phyloP scores from a whole-genome alignment of 2,329 filamentous ascomycete genomes.

The Chaetomiaceae sp. region DNA sequence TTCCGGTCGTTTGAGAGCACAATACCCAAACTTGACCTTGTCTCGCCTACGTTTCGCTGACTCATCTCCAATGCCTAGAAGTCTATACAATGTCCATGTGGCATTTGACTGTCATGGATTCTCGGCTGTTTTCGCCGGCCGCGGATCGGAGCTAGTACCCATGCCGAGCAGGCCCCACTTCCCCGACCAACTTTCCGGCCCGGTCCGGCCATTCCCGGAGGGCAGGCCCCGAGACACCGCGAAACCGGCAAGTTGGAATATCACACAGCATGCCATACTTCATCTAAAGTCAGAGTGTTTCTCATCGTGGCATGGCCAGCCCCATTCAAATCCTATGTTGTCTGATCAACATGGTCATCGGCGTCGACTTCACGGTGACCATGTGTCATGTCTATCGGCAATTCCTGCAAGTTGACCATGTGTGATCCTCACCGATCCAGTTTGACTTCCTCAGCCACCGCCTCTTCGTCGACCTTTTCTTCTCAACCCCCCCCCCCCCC shows the following conservation, averaged over 20 bases:
- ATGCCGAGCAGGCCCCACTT: background rate
- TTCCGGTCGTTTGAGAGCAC: too few relatives aligned
- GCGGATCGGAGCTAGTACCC: background rate
- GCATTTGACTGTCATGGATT: background rate
- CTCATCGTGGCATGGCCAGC: background rate
- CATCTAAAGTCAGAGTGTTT: background rate
- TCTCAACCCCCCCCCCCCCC: background rate
- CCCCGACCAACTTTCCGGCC: background rate
- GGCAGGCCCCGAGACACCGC: background rate
- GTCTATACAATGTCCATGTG: too few relatives aligned
- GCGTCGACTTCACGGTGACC: background rate
- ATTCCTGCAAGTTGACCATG: background rate
- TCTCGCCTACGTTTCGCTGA: too few relatives aligned
- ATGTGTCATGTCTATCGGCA: background rate
- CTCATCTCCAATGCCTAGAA: too few relatives aligned
- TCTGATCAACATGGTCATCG: background rate
- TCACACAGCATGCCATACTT: background rate
- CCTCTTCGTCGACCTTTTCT: background rate
- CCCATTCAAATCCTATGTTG: background rate
- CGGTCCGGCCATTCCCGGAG: background rate
- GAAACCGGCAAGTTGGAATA: background rate
- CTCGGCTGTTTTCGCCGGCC: background rate
- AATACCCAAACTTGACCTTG: too few relatives aligned
- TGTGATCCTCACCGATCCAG: background rate
- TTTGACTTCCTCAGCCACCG: background rate